Evolutionary conservation across 495 filamentous ascomycete genomes (phyloP), one percentile per base, ranked within the genome.

Genomic region (Xylaria curta): DNA sequence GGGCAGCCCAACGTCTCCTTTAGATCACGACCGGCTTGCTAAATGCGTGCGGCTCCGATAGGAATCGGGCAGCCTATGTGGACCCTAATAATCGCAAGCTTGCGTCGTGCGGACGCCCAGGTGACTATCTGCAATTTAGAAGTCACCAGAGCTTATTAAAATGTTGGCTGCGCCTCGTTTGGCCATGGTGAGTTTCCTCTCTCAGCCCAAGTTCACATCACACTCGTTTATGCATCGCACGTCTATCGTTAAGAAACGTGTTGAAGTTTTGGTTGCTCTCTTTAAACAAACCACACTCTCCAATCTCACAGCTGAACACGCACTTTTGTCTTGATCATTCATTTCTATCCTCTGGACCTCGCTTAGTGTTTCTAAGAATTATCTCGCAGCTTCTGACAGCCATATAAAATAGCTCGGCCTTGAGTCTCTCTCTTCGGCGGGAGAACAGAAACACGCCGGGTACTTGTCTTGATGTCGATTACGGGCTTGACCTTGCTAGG

Each of bases 141-240:
- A 62, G n/a, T 10, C 31, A n/a, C 31, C 33, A 12, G 58, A 38
- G 58, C 31, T 38, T 60, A 60, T 60, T 60, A 60, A 60, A 38
- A 19, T 38, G 58, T 21, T 10, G n/a, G 12, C 33, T 36, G 58
- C 31, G 31, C 53, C 26, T 17, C 21, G 24, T 56, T 31, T 56
- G 53, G 26, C 5, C 26, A 56, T 31, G 53, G 17, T 56, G 15
- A 15, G 13, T 31, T 56, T 60, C 17, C 38, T 10, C 9, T 17
- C 33, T 13, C 7, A 56, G 53, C 33, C 33, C 12, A 60, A 33
- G 58, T 38, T 60, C 58, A 60, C 38, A 0, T 21, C 58, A 60
- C 58, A 17, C 58, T 60, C 58, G 13, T 60, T 60, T 60, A 38
- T 60, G 33, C 58, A 38, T 60, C 9, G 13, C 26, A 59, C 5